Base-by-base conservation (phyloP, 495 filamentous ascomycete species). In the Aspergillus baeticus region DNA sequence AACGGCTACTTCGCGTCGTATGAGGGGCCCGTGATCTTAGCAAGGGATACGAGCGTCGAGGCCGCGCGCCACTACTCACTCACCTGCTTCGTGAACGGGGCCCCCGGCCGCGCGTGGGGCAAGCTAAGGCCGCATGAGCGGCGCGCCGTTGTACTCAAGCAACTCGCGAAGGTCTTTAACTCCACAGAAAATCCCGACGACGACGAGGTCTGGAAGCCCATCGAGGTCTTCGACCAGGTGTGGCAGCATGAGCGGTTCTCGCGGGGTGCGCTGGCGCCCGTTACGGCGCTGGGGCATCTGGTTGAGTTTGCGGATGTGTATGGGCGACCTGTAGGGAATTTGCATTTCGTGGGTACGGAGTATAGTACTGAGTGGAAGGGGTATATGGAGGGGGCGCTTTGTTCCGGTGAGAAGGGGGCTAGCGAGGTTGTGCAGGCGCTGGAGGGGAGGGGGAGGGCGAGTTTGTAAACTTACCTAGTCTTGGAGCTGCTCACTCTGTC, bases 331-430 rank as follows among this genome's bases (percentile, higher is more conserved):
- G 42, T 26, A 6, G 60, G 66, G 1, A 63, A 71, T 54, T n/a
- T 79, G 14, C 79, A 81, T 56, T 81, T 81, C 64, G 72, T 67
- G 0, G 78, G 77, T 1, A 75, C 74, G 4, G 79, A 81, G 63
- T 76, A 67, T 22, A 62, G 74, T 3, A 55, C 29, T 10, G 65
- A 67, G 17, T 80, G 77, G 76, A 70, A 66, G 54, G 78, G 78
- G 15, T 78, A 76, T 55, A 80, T 82, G 76, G 76, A 80, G 55
- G 78, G 79, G 0, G 78, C 78, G 3, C 52, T 79, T 7, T 37
- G 67, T 11, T 64, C 57, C 33, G 77, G 76, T 0, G 50, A 69
- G 23, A 65, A 67, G 49, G 76, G 63, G 2, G 76, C 69, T 5
- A 55, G 50, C 15, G 77, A 81, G 53, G 70, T 75, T 14, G 44